Conservation (phyloP, 2,329 filamentous ascomycete species). For the Aspergillus ibericus region DNA sequence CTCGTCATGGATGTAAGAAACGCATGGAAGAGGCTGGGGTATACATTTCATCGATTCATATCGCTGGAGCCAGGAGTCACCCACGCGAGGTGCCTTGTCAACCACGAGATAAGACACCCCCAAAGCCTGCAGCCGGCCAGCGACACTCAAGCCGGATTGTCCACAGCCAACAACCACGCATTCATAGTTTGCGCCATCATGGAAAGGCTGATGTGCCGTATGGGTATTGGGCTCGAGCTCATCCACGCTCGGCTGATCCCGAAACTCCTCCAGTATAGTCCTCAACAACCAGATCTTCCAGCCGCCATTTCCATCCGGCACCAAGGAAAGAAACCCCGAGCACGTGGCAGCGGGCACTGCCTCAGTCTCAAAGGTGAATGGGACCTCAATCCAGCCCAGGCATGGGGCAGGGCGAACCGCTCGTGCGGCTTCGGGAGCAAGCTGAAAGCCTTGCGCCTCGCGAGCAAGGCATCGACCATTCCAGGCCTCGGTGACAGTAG, state of each 20-base stretch:
- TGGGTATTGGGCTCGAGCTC: neutral
- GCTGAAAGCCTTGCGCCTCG: neutral
- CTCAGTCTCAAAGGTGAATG: neutral
- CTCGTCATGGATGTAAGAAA: too few species aligned
- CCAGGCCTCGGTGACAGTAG: neutral
- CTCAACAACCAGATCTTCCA: neutral
- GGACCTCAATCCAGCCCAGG: neutral
- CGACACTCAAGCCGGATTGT: constrained; percentile 46
- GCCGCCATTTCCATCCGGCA: neutral
- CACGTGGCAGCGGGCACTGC: neutral
- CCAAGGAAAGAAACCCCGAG: neutral
- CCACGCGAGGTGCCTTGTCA: constrained; percentile 44
- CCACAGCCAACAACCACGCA: constrained; percentile 42
- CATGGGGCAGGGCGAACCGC: neutral
- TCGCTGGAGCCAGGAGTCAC: constrained; percentile 49
- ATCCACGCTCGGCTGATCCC: neutral
- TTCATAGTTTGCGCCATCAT: neutral
- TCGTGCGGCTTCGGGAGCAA: neutral
- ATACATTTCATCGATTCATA: constrained; percentile 47
- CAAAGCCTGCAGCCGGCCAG: constrained; percentile 47
- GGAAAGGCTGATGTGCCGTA: neutral
- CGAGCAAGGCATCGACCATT: neutral
- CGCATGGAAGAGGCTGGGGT: too few species aligned
- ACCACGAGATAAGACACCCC: constrained; percentile 46
- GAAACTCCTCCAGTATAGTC: neutral